Percentiles rank a stretch among this genome's conserved stretches.
phyloP scores from a whole-genome alignment of 805 yeast genomes.

The Saccharomyces jurei region DNA sequence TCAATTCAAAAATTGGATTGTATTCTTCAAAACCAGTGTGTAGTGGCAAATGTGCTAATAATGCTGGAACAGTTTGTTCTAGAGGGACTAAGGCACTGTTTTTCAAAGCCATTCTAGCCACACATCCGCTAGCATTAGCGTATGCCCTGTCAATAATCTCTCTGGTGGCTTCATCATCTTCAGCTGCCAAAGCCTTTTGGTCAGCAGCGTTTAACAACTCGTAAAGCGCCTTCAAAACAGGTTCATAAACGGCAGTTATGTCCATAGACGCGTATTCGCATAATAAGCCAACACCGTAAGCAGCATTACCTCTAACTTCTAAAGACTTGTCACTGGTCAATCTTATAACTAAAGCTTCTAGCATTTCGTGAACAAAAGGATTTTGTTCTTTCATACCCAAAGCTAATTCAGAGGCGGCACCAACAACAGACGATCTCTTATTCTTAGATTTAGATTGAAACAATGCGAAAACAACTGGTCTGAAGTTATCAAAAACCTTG shows the following conservation, averaged over 20 bases:
- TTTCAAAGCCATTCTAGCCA: conserved; percentile 79
- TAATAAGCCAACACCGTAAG: conserved; percentile 87
- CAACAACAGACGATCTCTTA: conserved; percentile 78
- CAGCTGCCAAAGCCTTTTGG: conserved; percentile 47
- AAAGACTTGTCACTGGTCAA: conserved; percentile 68
- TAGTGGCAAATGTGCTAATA: conserved; percentile 76
- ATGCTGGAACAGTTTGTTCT: conserved; percentile 62
- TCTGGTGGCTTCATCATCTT: conserved; percentile 63
- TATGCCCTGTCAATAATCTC: conserved; percentile 75
- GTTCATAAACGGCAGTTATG: conserved; percentile 55
- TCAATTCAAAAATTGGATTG: conserved; percentile 75
- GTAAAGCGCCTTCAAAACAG: conserved; percentile 58
- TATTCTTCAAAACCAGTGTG: conserved; percentile 88
- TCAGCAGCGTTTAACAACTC: conserved; percentile 73
- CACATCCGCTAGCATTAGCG: conserved; percentile 97
- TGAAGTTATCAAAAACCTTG: conserved; percentile 64
- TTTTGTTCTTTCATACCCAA: conserved; percentile 60
- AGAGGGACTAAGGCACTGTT: conserved; percentile 68
- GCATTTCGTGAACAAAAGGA: conserved; percentile 61
- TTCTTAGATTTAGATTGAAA: conserved; percentile 54
- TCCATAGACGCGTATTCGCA: conserved; percentile 43
- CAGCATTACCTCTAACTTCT: conserved; percentile 90
- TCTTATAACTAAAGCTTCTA: conserved; percentile 60
- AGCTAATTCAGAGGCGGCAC: conserved; percentile 85
- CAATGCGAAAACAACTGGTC: conserved; percentile 50